Evolutionary conservation across 1,139 yeast genomes (phyloP).

Genomic region (Yamadazyma oceani): DNA sequence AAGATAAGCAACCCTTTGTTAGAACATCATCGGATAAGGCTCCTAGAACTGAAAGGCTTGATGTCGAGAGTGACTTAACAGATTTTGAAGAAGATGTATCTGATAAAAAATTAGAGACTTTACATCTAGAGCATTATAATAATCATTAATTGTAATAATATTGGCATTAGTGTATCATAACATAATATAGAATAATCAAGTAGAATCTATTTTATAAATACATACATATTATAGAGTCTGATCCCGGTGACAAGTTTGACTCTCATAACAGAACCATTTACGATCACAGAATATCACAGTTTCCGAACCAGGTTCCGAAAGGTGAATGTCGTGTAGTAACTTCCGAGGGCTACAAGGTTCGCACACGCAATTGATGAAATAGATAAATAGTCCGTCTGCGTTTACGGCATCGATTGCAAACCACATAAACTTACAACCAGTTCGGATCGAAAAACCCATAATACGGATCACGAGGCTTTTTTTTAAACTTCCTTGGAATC

Average conservation of each 20-base stretch:
- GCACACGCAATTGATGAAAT: not conserved
- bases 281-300: too few relatives aligned
- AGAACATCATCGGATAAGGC: not conserved
- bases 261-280: not conserved
- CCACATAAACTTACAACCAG: too few relatives aligned
- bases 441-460: too few relatives aligned
- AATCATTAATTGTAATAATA: constrained; percentile 6
- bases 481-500: too few relatives aligned
- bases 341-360: too few relatives aligned
- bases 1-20: too few relatives aligned
- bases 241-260: too few relatives aligned
- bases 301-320: not conserved
- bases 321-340: not conserved
- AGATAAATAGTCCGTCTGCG: not conserved
- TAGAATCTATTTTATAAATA: not conserved
- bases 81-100: constrained; percentile 29
- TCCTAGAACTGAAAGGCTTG: constrained; percentile 7
- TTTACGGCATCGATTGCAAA: too few relatives aligned
- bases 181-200: too few relatives aligned
- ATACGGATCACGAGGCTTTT: too few relatives aligned
- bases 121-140: constrained; percentile 17
- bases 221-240: not conserved
- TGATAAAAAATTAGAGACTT: constrained; percentile 16
- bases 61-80: constrained; percentile 22
- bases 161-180: not conserved